A percentile compares a stretch with the other conserved stretches of the same genome.
Evolutionary conservation across 148 eudicot genomes (phyloP).

Genomic region (Polygonum maritimum): DNA sequence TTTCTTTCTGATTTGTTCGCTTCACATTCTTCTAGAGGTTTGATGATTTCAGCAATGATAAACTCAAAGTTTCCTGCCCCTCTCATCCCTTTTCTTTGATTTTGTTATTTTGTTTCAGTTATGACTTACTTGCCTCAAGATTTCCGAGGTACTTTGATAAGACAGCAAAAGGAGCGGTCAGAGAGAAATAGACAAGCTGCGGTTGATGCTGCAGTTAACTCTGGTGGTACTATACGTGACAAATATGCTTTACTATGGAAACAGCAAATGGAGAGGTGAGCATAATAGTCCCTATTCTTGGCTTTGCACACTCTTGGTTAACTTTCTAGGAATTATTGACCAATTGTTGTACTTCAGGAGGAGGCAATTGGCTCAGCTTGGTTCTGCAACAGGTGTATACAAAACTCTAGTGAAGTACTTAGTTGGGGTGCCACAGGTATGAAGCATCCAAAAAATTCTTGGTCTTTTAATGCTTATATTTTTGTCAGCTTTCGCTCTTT

Average conservation of each 20-base stretch:
- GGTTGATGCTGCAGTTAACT: slow-evolving; percentile 67
- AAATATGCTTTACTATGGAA: slow-evolving; percentile 87
- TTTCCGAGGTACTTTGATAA: slow-evolving; percentile 82
- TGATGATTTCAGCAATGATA: background rate
- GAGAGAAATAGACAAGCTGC: slow-evolving; percentile 89
- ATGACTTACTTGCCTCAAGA: slow-evolving; percentile 99
- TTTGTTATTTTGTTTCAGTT: slow-evolving; percentile 39
- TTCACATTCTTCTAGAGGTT: background rate
- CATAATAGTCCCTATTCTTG: background rate
- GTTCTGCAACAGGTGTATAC: slow-evolving; percentile 96
- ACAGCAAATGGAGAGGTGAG: slow-evolving; percentile 95
- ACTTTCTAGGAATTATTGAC: slow-evolving; percentile 8
- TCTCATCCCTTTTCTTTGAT: background rate
- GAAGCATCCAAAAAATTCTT: background rate
- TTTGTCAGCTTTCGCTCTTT: background rate
- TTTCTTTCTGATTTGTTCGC: background rate
- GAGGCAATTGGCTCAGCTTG: slow-evolving; percentile 87
- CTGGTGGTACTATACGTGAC: slow-evolving; percentile 88
- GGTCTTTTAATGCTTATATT: background rate
- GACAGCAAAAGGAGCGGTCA: slow-evolving; percentile 94
- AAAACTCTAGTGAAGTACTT: slow-evolving; percentile 93
- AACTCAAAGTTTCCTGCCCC: background rate
- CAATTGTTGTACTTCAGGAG: slow-evolving; percentile 46
- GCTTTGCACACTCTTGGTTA: background rate
- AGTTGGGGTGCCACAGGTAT: slow-evolving; percentile 97